phyloP scores from a whole-genome alignment of 257 asterid species.

The Lycium barbarum region DNA sequence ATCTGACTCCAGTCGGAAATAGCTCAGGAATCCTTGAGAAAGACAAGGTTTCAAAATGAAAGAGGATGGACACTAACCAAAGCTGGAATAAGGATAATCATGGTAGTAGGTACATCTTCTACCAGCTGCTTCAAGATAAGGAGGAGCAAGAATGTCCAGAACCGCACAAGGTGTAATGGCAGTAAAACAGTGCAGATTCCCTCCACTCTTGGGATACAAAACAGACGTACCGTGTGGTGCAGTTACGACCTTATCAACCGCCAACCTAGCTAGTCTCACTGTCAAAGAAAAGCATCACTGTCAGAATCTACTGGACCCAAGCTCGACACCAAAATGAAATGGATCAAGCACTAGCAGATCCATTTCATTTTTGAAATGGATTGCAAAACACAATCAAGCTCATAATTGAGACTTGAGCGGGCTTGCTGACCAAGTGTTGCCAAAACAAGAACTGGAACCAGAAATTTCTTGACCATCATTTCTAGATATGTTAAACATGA shows the following conservation, averaged over 20 bases:
- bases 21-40: constrained; percentile 9
- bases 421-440: not conserved
- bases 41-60: not conserved
- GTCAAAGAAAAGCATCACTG: constrained; percentile 34
- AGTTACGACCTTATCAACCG: constrained; percentile 73
- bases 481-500: constrained; percentile 17
- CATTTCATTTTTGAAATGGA: not conserved
- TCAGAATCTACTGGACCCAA: not conserved
- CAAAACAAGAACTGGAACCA: constrained; percentile 9
- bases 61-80: constrained; percentile 54
- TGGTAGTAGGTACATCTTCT: constrained; percentile 85
- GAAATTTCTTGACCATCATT: not conserved
- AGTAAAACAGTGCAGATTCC: constrained; percentile 89
- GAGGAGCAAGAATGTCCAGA: constrained; percentile 95
- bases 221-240: constrained; percentile 76
- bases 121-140: constrained; percentile 75
- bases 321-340: constrained; percentile 25
- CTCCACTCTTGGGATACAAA: constrained; percentile 84
- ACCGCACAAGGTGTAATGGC: constrained; percentile 95
- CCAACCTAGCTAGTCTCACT: constrained; percentile 94
- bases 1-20: not conserved
- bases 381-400: not conserved
- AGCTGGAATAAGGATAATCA: constrained; percentile 75
- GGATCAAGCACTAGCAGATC: constrained; percentile 27
- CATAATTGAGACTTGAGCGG: not conserved